Base-by-base conservation (phyloP, 1,284 basidiomycete species). In the Sanghuangporus baumii region DNA sequence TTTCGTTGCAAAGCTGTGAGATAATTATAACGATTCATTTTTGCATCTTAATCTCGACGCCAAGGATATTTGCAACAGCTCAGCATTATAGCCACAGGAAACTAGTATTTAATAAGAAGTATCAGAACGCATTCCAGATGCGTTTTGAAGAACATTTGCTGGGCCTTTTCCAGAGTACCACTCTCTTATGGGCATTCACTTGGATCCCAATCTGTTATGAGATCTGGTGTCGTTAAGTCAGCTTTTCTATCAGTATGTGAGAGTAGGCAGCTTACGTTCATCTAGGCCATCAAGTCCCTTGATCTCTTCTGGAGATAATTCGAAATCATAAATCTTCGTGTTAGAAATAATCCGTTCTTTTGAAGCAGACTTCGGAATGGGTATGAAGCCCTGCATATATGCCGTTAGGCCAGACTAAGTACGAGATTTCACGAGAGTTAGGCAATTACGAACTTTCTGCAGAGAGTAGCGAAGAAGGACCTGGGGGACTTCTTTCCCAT, bases 281-380 rank as follows among this genome's bases (percentile, higher is more conserved):
- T 93, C 89, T 5, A 93, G 75, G 0, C 69, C 75, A 69, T 91
- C 83, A 7, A 94, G 73, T 40, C 71, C 72, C 1, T 66, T 66
- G 80, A 94, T 84, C 66, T 93, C 90, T 46, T 83, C 81, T 6
- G 74, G 69, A 57, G 73, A 73, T 12, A 95, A 78, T 60, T 81
- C 80, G 68, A 94, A 94, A 70, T 88, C 85, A 65, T 84, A 92
- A 0, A 93, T 72, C 23, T 87, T 71, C 0, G 84, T 73, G 66
- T 95, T 95, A 18, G 84, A 84, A 46, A 76, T 73, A 67, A 94
- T 93, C 46, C 91, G 81, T 7, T 74, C 71, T 0, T 87, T 79
- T 0, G 80, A 87, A n/a, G 81, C 83, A 40, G 87, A 89, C 74
- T 93, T 94, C 3, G 91, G 90, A 23, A 94, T 78, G 0, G 89